phyloP scores from a whole-genome alignment of 108 stramenopile genomes.

The Schizochytrium sp. region DNA sequence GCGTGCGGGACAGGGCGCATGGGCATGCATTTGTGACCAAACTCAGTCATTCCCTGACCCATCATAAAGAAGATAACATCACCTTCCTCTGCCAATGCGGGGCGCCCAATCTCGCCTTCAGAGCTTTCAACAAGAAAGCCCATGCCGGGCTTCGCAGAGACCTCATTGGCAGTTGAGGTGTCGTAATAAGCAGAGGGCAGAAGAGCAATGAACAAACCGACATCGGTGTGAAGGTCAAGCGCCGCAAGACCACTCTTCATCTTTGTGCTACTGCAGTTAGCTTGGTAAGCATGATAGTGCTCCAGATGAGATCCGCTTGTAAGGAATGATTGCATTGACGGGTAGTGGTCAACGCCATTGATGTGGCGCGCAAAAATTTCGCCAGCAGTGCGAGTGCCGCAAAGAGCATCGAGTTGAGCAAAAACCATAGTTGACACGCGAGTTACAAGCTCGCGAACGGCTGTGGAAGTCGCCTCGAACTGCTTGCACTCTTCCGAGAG shows the following conservation, averaged over 20 bases:
- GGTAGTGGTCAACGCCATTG: not conserved
- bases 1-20: slow-evolving; percentile 52
- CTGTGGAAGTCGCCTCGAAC: not conserved
- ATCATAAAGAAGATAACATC: slow-evolving; percentile 49
- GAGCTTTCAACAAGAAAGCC: not conserved
- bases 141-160: not conserved
- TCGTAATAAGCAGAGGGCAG: slow-evolving; percentile 12
- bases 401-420: slow-evolving; percentile 35
- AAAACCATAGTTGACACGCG: slow-evolving; percentile 32
- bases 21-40: not conserved
- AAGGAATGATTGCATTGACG: not conserved
- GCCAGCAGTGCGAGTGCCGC: not conserved
- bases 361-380: not conserved
- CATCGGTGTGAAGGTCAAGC: slow-evolving; percentile 52
- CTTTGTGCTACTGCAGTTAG: not conserved
- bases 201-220: slow-evolving; percentile 38
- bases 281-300: slow-evolving; percentile 45
- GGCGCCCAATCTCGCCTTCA: not conserved
- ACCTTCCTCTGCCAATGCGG: slow-evolving; percentile 19
- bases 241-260: not conserved
- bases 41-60: slow-evolving; percentile 9
- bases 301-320: not conserved
- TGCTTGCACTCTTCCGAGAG: not conserved
- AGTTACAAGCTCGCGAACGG: not conserved
- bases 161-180: not conserved